phyloP scores from a whole-genome alignment of 768 basidiomycete genomes.

The Amanita rubescens region DNA sequence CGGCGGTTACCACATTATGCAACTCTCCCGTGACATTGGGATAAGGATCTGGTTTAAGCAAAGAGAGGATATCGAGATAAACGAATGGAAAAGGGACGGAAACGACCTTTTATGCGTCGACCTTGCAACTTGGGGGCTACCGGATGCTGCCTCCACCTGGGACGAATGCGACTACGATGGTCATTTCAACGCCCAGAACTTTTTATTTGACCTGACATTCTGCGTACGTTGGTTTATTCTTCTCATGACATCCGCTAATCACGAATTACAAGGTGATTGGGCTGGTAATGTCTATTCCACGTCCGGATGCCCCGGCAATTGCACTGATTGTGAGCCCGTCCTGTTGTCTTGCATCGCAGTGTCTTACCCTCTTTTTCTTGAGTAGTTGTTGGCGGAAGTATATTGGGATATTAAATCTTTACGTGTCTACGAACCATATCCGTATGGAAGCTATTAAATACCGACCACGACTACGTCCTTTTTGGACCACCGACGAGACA shows the following conservation, averaged over 20 bases:
- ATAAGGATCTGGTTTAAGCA: constrained; percentile 61
- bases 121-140: constrained; percentile 34
- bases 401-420: constrained; percentile 67
- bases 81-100: constrained; percentile 22
- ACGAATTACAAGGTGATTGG: constrained; percentile 36
- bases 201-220: constrained; percentile 56
- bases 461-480: no score
- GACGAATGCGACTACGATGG: constrained; percentile 40
- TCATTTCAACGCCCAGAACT: constrained; percentile 44
- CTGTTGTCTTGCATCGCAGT: no score
- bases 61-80: constrained; percentile 26
- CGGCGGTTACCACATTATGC: constrained; percentile 58
- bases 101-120: constrained; percentile 4
- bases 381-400: constrained; percentile 51
- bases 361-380: not conserved
- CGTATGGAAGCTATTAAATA: no score
- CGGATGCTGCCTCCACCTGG: constrained; percentile 42
- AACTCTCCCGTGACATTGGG: constrained; percentile 31
- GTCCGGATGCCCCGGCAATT: constrained; percentile 36
- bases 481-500: no score
- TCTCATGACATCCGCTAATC: not conserved
- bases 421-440: constrained; percentile 38
- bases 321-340: constrained; percentile 36
- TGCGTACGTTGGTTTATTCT: constrained; percentile 36
- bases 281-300: constrained; percentile 35